Percentiles rank a stretch among this genome's conserved stretches.
phyloP scores from a whole-genome alignment of 1,139 yeast species.

The Pichia sp. region DNA sequence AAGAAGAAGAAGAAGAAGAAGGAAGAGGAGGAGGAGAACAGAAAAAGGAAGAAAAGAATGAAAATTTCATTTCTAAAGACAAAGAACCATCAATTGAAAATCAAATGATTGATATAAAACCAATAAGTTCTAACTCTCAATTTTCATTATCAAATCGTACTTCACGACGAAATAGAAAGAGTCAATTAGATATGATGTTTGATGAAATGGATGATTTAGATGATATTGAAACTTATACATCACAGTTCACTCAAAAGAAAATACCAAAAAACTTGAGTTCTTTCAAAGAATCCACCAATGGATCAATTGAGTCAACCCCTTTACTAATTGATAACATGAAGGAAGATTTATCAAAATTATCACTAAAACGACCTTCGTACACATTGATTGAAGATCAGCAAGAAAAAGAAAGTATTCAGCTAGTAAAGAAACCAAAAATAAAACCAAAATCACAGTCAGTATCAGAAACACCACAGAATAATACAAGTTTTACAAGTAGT shows the following conservation, averaged over 20 bases:
- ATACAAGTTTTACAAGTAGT: not conserved
- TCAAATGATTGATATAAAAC: slow-evolving; percentile 2
- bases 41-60: not conserved
- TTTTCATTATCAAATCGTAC: slow-evolving; percentile 2
- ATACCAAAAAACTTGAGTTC: not conserved
- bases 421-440: not conserved
- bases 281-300: not conserved
- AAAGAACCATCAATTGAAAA: not conserved
- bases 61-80: no score
- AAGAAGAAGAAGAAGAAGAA: not conserved
- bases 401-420: not conserved
- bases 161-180: slow-evolving; percentile 5
- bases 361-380: not conserved
- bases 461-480: not conserved
- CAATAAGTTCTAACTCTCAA: not conserved
- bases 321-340: not conserved
- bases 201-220: slow-evolving; percentile 14
- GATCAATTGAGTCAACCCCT: not conserved
- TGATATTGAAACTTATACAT: slow-evolving; percentile 7
- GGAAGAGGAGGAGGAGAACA: not conserved
- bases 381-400: not conserved
- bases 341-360: not conserved
- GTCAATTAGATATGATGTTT: slow-evolving; percentile 10
- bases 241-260: slow-evolving; percentile 1
- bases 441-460: not conserved